Evolutionary conservation across 2,329 filamentous ascomycete species (phyloP).

Genomic region (Lojkania enalia): DNA sequence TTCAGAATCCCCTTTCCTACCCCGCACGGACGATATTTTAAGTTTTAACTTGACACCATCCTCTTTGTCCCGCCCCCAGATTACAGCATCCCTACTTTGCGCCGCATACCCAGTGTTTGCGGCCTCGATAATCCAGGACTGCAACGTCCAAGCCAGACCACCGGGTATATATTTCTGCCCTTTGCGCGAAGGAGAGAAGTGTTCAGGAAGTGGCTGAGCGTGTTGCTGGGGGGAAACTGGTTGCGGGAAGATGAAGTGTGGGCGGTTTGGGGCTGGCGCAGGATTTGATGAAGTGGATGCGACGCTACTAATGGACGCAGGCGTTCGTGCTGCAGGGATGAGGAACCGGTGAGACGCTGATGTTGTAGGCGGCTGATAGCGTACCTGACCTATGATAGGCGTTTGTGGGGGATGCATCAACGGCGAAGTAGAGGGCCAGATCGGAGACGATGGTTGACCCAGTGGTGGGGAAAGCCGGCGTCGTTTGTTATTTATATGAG

Average conservation of each 20-base stretch:
- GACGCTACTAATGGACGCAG: constrained; percentile 14
- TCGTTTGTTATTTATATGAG: constrained; percentile 25
- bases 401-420: constrained; percentile 11
- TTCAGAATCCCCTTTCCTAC: neutral
- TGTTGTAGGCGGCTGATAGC: constrained; percentile 3
- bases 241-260: constrained; percentile 45
- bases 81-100: constrained; percentile 16
- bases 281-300: constrained; percentile 7
- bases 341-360: constrained; percentile 30
- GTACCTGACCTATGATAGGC: constrained; percentile 1
- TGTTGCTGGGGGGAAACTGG: constrained; percentile 31
- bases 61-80: constrained; percentile 24
- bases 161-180: constrained; percentile 54
- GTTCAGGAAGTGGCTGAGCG: constrained; percentile 51
- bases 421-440: constrained; percentile 3
- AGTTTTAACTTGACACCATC: constrained; percentile 31
- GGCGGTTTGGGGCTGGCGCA: constrained; percentile 25
- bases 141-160: constrained; percentile 54
- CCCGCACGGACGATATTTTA: neutral
- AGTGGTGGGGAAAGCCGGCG: constrained; percentile 20
- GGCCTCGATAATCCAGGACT: constrained; percentile 56
- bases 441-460: neutral
- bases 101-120: constrained; percentile 28
- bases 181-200: constrained; percentile 58
- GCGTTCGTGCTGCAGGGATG: constrained; percentile 21